phyloP scores from a whole-genome alignment of 1,139 yeast genomes.

The Martiniozyma asiatica region DNA sequence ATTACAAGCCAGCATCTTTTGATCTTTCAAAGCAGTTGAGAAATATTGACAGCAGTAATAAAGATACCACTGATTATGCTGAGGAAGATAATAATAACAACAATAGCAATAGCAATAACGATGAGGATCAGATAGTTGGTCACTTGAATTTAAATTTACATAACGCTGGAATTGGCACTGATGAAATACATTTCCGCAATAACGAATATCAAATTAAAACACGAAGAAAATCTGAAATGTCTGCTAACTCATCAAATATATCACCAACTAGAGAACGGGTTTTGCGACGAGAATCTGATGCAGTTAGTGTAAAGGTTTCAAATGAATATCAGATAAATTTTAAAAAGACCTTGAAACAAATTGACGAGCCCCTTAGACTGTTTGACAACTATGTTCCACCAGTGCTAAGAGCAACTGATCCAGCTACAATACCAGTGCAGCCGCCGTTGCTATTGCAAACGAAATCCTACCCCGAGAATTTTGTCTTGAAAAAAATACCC shows the following conservation, averaged over 20 bases:
- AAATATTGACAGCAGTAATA: slow-evolving; percentile 11
- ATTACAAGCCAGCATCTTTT: slow-evolving; percentile 20
- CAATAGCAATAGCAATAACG: slow-evolving; percentile 1
- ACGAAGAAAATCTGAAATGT: slow-evolving; percentile 4
- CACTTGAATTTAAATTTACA: too few relatives aligned
- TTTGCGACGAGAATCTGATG: slow-evolving; percentile 3
- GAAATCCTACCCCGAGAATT: too few relatives aligned
- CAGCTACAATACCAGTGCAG: neutral
- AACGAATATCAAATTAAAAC: slow-evolving; percentile 1
- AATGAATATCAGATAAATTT: too few relatives aligned
- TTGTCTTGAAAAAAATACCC: too few relatives aligned
- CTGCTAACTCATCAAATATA: slow-evolving; percentile 8
- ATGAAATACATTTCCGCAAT: neutral
- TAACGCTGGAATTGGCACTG: too few relatives aligned
- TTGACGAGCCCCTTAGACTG: slow-evolving; percentile 19
- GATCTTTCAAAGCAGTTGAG: slow-evolving; percentile 19
- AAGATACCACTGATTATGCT: slow-evolving; percentile 1
- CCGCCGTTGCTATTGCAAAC: too few relatives aligned
- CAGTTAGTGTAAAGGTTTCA: too few relatives aligned
- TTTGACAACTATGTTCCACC: slow-evolving; percentile 21
- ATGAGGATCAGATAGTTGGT: neutral
- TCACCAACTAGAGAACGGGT: slow-evolving; percentile 10
- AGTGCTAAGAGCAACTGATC: slow-evolving; percentile 18
- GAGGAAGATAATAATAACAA: slow-evolving; percentile 1
- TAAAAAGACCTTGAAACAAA: too few relatives aligned